Conservation (phyloP, 2,329 filamentous ascomycete genomes). For the Lachnellula subtilissima region DNA sequence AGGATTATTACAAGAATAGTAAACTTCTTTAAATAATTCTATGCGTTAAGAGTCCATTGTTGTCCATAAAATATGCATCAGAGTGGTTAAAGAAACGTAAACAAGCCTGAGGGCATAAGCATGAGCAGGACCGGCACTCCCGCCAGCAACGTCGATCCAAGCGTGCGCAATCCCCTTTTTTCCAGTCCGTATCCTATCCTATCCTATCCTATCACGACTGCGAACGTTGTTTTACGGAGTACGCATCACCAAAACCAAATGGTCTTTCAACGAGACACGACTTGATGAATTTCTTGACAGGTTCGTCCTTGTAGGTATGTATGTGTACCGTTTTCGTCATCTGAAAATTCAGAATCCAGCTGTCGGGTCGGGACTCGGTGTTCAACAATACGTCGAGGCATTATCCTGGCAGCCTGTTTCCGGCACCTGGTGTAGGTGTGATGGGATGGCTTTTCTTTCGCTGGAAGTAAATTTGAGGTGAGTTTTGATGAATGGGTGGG, state of each 20-base stretch:
- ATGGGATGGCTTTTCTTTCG: too few relatives aligned
- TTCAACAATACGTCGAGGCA: not conserved
- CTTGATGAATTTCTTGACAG: not conserved
- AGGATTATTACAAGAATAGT: not conserved
- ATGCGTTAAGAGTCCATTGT: not conserved
- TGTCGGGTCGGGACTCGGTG: not conserved
- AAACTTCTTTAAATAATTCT: not conserved
- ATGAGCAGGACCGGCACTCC: not conserved
- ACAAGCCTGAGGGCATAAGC: not conserved
- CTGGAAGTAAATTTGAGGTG: too few relatives aligned
- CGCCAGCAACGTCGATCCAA: slow-evolving; percentile 1
- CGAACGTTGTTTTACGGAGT: not conserved
- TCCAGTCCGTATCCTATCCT: too few relatives aligned
- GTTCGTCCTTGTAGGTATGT: not conserved
- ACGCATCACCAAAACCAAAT: too few relatives aligned
- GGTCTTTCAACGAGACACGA: too few relatives aligned
- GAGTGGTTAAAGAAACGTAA: not conserved
- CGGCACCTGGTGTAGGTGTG: too few relatives aligned
- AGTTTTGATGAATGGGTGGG: too few relatives aligned
- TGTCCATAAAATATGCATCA: not conserved
- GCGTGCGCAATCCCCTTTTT: not conserved
- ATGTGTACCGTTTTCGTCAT: not conserved
- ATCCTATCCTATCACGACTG: too few relatives aligned
- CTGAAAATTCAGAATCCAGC: not conserved
- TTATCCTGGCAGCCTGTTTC: too few relatives aligned